Conservation (phyloP, 306 rosid genomes). For the Acacia melanoxylon region DNA sequence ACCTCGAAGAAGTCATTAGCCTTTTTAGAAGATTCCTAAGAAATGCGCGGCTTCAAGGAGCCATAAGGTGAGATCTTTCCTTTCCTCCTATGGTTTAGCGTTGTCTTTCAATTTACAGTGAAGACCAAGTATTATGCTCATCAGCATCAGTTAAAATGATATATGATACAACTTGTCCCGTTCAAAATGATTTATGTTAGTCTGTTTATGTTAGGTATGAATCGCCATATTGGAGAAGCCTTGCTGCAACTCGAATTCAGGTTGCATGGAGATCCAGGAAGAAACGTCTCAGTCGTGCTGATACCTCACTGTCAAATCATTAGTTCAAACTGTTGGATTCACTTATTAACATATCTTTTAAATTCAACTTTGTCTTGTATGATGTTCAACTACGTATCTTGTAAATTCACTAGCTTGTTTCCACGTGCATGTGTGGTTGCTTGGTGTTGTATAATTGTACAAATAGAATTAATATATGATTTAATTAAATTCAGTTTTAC, state of each 20-base stretch:
- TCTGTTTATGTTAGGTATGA: conserved; percentile 53
- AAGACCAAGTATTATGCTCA: background rate
- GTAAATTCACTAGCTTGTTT: background rate
- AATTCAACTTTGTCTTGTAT: background rate
- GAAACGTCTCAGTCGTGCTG: conserved; percentile 52
- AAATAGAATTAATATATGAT: background rate
- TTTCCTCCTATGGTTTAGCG: conserved; percentile 2
- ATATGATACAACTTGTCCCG: background rate
- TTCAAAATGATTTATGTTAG: background rate
- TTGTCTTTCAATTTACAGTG: conserved; percentile 1
- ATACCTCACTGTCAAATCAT: conserved; percentile 20
- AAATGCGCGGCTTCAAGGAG: conserved; percentile 72
- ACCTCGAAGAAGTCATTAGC: conserved; percentile 83
- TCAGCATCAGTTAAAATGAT: background rate
- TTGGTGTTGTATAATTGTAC: background rate
- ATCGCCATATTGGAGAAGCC: conserved; percentile 75
- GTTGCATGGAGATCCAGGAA: conserved; percentile 74
- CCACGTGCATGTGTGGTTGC: background rate
- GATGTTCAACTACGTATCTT: background rate
- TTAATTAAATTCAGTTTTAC: background rate
- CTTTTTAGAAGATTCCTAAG: conserved; percentile 74
- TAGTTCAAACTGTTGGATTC: background rate
- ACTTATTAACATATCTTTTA: background rate
- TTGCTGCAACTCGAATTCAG: conserved; percentile 67
- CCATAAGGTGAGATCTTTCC: conserved; percentile 62